Evolutionary conservation across 148 eudicot species (phyloP).

Genomic region (Nyssa sinensis): DNA sequence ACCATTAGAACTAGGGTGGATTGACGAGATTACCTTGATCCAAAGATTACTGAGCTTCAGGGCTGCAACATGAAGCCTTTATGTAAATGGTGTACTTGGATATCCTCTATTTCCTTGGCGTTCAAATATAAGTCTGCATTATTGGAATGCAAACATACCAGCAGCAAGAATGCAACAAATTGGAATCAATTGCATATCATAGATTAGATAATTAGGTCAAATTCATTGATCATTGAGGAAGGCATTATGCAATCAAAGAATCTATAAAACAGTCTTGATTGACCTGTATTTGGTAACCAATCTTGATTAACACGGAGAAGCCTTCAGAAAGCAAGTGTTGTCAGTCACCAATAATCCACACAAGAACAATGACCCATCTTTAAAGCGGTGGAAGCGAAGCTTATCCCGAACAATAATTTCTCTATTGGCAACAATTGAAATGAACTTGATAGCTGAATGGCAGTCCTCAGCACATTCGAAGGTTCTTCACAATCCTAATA

Average conservation of each 20-base stretch:
- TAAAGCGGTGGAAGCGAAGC: slow-evolving; percentile 70
- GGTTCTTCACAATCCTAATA: slow-evolving; percentile 60
- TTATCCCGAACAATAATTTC: slow-evolving; percentile 63
- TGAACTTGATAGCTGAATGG: slow-evolving; percentile 60
- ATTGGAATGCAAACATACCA: neutral
- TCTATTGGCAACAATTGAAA: slow-evolving; percentile 39
- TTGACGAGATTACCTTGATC: neutral
- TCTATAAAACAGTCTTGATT: neutral
- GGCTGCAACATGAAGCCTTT: neutral
- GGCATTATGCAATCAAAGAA: neutral
- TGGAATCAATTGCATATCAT: neutral
- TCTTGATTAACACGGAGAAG: neutral
- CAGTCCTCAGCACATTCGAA: slow-evolving; percentile 74
- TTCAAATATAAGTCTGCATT: neutral
- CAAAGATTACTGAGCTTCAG: neutral
- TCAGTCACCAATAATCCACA: slow-evolving; percentile 53
- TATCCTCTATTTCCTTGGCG: no score
- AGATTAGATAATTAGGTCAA: neutral
- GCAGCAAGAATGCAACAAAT: neutral
- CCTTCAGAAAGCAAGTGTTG: neutral
- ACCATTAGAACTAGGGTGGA: neutral
- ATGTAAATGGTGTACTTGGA: neutral
- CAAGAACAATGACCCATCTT: slow-evolving; percentile 64
- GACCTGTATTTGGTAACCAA: neutral
- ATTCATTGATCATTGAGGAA: neutral